Percentiles rank a stretch among this genome's conserved stretches.
Conservation (phyloP, 495 filamentous ascomycete genomes). For the Hapsidospora chrysogenum region DNA sequence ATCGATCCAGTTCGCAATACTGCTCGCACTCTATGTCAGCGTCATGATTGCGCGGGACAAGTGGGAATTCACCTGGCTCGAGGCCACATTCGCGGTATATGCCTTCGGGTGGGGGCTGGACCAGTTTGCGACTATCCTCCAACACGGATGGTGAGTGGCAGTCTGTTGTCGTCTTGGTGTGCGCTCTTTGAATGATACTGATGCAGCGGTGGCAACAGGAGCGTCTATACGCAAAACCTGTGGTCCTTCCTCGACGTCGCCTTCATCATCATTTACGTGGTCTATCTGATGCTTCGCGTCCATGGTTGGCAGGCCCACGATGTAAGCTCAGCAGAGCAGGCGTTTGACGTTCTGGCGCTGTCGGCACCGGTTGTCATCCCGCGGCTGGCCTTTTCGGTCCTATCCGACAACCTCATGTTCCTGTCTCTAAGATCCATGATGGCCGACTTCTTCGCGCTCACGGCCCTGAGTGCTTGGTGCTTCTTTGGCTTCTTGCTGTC, state of each 20-base stretch:
- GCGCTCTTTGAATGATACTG: background rate
- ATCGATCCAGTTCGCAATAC: conserved; percentile 44
- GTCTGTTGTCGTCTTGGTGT: background rate
- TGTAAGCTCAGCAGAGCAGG: conserved; percentile 27
- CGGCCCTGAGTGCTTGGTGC: conserved; percentile 49
- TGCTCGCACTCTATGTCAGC: conserved; percentile 42
- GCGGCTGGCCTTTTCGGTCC: conserved; percentile 56
- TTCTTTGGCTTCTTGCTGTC: conserved; percentile 56
- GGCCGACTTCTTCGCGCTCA: conserved; percentile 50
- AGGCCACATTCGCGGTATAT: conserved; percentile 46
- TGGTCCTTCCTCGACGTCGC: conserved; percentile 65
- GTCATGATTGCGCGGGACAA: conserved; percentile 44
- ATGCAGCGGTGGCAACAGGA: conserved; percentile 25
- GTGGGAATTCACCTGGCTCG: conserved; percentile 27
- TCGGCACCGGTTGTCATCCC: conserved; percentile 54
- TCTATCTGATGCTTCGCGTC: conserved; percentile 42
- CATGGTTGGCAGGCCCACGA: conserved; percentile 29
- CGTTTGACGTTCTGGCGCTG: conserved; percentile 51
- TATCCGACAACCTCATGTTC: conserved; percentile 60
- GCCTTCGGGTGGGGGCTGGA: conserved; percentile 57
- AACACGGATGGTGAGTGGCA: conserved; percentile 43
- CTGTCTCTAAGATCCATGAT: conserved; percentile 59
- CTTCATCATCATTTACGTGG: conserved; percentile 42
- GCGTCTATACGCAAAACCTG: conserved; percentile 60
- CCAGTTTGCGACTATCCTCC: conserved; percentile 52